Evolutionary conservation across 2,329 filamentous ascomycete genomes (phyloP).

Genomic region (Penicillium sp.): DNA sequence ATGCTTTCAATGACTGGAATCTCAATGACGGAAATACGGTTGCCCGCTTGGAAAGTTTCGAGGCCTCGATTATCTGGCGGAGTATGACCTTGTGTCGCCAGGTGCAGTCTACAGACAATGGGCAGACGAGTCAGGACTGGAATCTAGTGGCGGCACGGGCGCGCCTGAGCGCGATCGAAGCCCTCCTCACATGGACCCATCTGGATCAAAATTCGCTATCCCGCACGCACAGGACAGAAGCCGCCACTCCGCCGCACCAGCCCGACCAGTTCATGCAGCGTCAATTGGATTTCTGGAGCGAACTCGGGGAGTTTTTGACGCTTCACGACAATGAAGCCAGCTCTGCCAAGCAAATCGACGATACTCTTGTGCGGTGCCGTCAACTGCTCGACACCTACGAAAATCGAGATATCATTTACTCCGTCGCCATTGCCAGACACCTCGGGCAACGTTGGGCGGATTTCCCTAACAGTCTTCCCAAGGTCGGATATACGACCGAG

Average conservation of each 20-base stretch:
- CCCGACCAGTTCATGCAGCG: constrained; percentile 52
- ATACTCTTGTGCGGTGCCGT: constrained; percentile 60
- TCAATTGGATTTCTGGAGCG: constrained; percentile 77
- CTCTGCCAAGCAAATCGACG: constrained; percentile 55
- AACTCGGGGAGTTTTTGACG: constrained; percentile 65
- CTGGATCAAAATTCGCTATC: constrained; percentile 49
- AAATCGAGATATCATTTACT: constrained; percentile 86
- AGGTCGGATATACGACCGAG: constrained; percentile 58
- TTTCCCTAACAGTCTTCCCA: constrained; percentile 51
- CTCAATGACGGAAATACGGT: constrained; percentile 33
- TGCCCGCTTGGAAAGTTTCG: constrained; percentile 45
- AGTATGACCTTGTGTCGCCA: constrained; percentile 51
- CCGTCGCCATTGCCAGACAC: constrained; percentile 72
- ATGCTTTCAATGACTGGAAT: constrained; percentile 38
- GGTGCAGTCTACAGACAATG: constrained; percentile 31
- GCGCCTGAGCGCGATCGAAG: constrained; percentile 69
- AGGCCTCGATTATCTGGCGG: constrained; percentile 56
- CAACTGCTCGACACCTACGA: constrained; percentile 71
- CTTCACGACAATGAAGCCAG: constrained; percentile 55
- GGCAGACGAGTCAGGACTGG: constrained; percentile 43
- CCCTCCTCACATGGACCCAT: constrained; percentile 66
- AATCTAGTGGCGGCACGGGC: constrained; percentile 60
- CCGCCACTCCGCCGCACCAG: constrained; percentile 30
- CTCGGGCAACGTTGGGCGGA: constrained; percentile 61
- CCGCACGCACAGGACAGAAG: constrained; percentile 36